Base-by-base conservation (phyloP, 768 basidiomycete genomes). In the Tricholoma sp. region DNA sequence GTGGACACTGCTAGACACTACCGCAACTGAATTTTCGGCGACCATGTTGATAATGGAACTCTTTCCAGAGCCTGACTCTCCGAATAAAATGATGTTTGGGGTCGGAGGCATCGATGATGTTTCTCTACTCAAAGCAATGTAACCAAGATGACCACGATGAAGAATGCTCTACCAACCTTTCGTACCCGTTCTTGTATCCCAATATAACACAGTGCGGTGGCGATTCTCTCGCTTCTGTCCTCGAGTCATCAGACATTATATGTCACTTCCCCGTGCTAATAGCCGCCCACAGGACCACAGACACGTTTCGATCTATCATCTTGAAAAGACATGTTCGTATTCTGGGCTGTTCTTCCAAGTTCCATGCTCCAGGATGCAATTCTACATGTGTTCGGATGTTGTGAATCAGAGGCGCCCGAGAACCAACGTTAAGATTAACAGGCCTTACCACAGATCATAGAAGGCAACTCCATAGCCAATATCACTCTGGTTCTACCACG, bases 11-110 rank as follows among this genome's bases (percentile, higher is more conserved):
- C 67, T 71, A 5, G 74, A 75, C 18, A 69, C 67, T 0, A 54
- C 52, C 29, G 75, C 75, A 24, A 64, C 47, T 0, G 65, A 52
- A 2, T 46, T 18, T 24, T 67, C 66, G 54, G 64, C 65, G 46
- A 79, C 61, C 70, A 77, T 69, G 63, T 77, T 76, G 53, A 79
- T 63, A 55, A 77, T 63, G n/a, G 73, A 76, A 62, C 77, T 74
- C 59, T 79, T 78, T 57, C 68, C 69, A 11, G 59, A 56, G 16
- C 77, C 77, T 0, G 73, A 68, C 53, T 77, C 74, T 0, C 78
- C 77, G 49, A 78, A 79, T 18, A 79, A 54, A 18, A 78, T 63
- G 49, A 78, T 50, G 46, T 73, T 75, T 4, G 62, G 56, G n/a
- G 8, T 49, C n/a, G 47, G 47, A 31, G 47, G 16, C 47, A 50